phyloP scores from a whole-genome alignment of 2,329 filamentous ascomycete genomes.

The Ambrosiella cleistominuta region DNA sequence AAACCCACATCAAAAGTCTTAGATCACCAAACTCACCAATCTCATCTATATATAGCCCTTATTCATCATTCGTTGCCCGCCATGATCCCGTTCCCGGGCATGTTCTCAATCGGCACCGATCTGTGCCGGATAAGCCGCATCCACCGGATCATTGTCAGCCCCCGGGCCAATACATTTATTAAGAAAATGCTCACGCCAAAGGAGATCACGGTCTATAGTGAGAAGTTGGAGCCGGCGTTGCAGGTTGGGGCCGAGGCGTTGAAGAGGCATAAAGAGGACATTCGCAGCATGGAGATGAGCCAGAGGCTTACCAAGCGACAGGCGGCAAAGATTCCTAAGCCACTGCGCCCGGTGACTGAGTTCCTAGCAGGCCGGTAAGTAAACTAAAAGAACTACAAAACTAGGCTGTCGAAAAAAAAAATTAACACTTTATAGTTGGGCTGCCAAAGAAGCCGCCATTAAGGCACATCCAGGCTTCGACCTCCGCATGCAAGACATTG shows the following conservation, averaged over 20 bases:
- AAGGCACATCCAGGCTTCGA: constrained; percentile 48
- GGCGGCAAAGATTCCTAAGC: too few relatives aligned
- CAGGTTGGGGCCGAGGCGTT: not conserved
- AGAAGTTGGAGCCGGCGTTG: constrained; percentile 6
- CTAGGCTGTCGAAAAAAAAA: not conserved
- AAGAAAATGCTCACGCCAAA: constrained; percentile 28
- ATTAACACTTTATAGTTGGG: constrained; percentile 30
- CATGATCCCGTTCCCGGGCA: constrained; percentile 38
- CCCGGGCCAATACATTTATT: constrained; percentile 28
- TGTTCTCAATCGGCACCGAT: constrained; percentile 58
- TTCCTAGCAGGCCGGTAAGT: not conserved
- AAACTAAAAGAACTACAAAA: not conserved
- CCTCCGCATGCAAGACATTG: constrained; percentile 45
- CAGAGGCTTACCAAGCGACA: too few relatives aligned
- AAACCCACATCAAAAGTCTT: too few relatives aligned
- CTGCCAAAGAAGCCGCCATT: constrained; percentile 58
- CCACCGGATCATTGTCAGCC: constrained; percentile 32
- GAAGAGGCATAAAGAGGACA: not conserved
- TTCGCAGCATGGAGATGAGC: too few relatives aligned
- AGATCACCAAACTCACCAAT: not conserved
- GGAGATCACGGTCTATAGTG: constrained; percentile 19
- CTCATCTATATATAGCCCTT: too few relatives aligned
- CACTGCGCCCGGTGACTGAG: not conserved
- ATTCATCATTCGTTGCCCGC: constrained; percentile 9
- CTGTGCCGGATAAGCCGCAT: constrained; percentile 57